Percentiles rank a stretch among this genome's conserved stretches.
These are phyloP conservation scores for Penicillium palitans DNA, from an alignment of 2,329 filamentous ascomycete genomes.

Conservation along the genomic window DNA sequence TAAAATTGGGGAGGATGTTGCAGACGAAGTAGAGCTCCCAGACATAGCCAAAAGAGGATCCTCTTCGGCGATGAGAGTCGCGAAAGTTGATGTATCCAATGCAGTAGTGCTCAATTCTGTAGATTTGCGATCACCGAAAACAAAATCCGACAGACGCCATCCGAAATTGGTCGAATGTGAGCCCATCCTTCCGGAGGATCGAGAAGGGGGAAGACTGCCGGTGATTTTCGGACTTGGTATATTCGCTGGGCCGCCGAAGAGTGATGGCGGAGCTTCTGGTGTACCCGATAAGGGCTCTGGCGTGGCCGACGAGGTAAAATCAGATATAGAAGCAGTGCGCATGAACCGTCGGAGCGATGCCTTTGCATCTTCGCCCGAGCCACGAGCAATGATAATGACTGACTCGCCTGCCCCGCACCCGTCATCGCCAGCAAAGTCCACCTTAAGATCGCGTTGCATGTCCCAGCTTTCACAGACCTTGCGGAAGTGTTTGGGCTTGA, in stretches of 20 bases:
- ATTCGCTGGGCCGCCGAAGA: conserved; percentile 52
- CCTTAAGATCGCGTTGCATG: conserved; percentile 80
- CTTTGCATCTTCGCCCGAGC: conserved; percentile 59
- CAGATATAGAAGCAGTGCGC: conserved; percentile 50
- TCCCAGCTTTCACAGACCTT: conserved; percentile 83
- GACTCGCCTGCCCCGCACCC: conserved; percentile 73
- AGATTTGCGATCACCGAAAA: conserved; percentile 60
- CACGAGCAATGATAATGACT: conserved; percentile 72
- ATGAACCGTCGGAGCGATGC: conserved; percentile 59
- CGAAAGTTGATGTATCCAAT: conserved; percentile 73
- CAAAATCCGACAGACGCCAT: conserved; percentile 65
- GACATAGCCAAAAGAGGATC: conserved; percentile 69
- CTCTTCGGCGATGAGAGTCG: conserved; percentile 70
- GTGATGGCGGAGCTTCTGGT: conserved; percentile 38
- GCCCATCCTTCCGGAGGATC: conserved; percentile 33
- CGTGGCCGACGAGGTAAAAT: conserved; percentile 19
- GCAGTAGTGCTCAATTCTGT: conserved; percentile 68
- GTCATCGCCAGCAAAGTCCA: conserved; percentile 85
- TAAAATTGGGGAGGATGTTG: conserved; percentile 53
- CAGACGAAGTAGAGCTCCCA: conserved; percentile 56
- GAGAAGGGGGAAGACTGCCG: conserved; percentile 33
- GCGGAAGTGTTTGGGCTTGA: conserved; percentile 75
- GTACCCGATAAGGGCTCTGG: conserved; percentile 14
- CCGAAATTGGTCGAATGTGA: conserved; percentile 53
- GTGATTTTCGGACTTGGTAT: conserved; percentile 21